Percentiles rank a stretch among this genome's conserved stretches.
These are phyloP conservation scores for Pseudogymnoascus sp. DNA, from an alignment of 2,329 filamentous ascomycete genomes.

Conservation along the genomic window DNA sequence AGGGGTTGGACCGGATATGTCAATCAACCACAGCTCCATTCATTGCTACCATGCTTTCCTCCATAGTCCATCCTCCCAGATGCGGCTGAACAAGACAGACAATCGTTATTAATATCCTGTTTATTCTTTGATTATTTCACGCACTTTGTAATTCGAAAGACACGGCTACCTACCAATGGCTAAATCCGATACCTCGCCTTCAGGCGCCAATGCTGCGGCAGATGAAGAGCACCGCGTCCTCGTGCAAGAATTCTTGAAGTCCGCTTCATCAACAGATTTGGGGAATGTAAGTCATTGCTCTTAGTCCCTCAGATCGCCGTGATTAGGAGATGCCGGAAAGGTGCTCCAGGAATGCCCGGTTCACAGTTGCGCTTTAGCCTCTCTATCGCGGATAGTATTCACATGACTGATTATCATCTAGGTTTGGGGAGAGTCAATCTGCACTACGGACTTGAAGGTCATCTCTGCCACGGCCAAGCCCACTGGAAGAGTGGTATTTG, in stretches of 20 bases:
- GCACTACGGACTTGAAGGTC: constrained; percentile 18
- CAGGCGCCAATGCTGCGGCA: background rate
- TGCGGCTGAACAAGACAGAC: constrained; percentile 6
- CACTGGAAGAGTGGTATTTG: constrained; percentile 27
- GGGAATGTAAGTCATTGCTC: background rate
- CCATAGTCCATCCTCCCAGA: background rate
- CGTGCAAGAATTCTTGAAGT: background rate
- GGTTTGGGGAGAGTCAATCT: constrained; percentile 24
- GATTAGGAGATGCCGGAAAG: too few species aligned
- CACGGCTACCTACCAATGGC: background rate
- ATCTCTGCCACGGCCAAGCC: constrained; percentile 22
- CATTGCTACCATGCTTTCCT: background rate
- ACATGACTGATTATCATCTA: constrained; percentile 13
- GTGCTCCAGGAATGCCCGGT: background rate
- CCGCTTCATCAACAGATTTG: background rate
- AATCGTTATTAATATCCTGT: background rate
- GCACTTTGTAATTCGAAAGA: background rate
- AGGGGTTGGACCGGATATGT: background rate
- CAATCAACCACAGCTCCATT: background rate
- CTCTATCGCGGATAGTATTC: background rate
- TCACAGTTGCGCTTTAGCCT: constrained; percentile 10
- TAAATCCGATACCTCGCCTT: background rate
- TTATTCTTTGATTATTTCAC: background rate
- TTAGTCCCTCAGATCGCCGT: background rate
- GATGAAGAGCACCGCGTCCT: background rate